Base-by-base conservation (phyloP, 805 yeast genomes). In the Candida multigemmis region DNA sequence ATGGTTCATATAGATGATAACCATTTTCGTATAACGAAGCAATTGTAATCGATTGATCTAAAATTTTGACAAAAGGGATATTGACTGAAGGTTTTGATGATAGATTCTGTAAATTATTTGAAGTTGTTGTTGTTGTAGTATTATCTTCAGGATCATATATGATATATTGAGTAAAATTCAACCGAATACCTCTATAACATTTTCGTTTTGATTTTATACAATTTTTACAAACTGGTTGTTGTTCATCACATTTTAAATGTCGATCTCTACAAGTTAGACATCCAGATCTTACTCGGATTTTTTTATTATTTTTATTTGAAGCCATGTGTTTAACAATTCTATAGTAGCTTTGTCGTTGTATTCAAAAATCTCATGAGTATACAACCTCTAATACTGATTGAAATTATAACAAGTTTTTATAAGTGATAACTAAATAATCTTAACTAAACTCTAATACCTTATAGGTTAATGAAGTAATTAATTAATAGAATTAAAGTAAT, bases 191-290 rank as follows among this genome's bases (percentile, higher is more conserved):
- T 30, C 69, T 46, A 37, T 60, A 57, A 36, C 77, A 70, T 24
- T 50, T 52, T 21, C 71, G 50, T 24, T 62, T 58, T 7, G 73
- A 61, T 28, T 66, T 68, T 26, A 66, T 53, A 45, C 80, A 59
- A 40, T 74, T 71, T 21, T 64, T 58, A 46, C 83, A 76, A 18
- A 67, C 67, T 1, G 83, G 83, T 29, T 65, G 65, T 21, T 61
- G 67, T 44, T 73, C 79, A 41, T 76, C 82, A 48, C 83, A 76
- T 42, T 74, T 76, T 58, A 75, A 71, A 46, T 77, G 76, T 23
- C 82, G 60, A 33, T 72, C 71, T 28, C 82, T 67, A 40, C 83
- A 76, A 7, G 77, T 72, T 27, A 69, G 48, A 42, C 80, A 73
- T 10, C 80, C 80, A 7, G 64, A 56, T 27, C 68, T 46, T 8